Base-by-base conservation (phyloP, 345 rosid species). In the Populus davidiana region DNA sequence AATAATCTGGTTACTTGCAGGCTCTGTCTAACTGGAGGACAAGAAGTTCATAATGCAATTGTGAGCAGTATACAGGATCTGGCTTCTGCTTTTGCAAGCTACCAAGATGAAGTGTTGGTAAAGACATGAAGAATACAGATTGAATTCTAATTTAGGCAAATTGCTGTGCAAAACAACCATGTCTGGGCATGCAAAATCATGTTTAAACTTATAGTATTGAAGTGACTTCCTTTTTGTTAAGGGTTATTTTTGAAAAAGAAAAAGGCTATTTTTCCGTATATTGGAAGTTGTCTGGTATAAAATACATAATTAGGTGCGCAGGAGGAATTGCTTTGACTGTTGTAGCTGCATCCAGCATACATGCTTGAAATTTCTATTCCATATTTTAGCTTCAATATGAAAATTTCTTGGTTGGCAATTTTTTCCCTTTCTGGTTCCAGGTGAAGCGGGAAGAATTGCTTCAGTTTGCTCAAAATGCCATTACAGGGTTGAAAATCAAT, bases 61-160 rank as follows among this genome's bases (percentile, higher is more conserved):
- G 88, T 91, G 68, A 95, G 98, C 93, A 90, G 98, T 75, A 85
- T 95, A 89, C 98, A 93, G 86, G 97, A 95, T 85, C 91, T 95
- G 74, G 89, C 93, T 71, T 81, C 92, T 81, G 91, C 91, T 67
- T 89, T 95, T 77, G 85, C 94, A 17, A 83, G 88, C 81, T 95
- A 93, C 83, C 87, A 88, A 79, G 99, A 93, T 85, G 99, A 95
- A 93, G 99, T 95, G 62, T 75, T 95, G 98, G 99, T 96, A 91
- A 84, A 77, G 35, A 70, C 85, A 70, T 50, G 54, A 69, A 70
- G 65, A 72, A 47, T 75, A 11, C 41, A 76, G 75, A 78, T 54
- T 54, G 50, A 43, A 33, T 49, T 75, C 52, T 35, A 11, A 71
- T 61, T 75, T 59, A 61, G 33, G 9, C 33, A 31, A 73, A 80